phyloP scores from a whole-genome alignment of 306 rosid species.

The Casuarina equisetifolia region DNA sequence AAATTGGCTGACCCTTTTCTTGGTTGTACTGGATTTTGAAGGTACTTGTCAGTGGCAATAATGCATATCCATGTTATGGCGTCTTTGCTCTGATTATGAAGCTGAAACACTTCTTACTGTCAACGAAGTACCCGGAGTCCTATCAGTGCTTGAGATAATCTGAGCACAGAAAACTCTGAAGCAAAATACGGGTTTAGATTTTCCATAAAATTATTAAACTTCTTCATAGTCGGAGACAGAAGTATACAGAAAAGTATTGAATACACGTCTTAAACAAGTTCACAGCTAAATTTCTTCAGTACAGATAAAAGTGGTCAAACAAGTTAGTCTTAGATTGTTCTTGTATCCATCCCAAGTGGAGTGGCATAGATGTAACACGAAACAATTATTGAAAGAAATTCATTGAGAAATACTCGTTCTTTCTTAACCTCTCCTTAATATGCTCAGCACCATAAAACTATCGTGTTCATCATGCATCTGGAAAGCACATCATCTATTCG shows the following conservation, averaged over 20 bases:
- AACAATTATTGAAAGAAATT: constrained; percentile 8
- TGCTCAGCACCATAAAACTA: neutral
- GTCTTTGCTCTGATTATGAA: constrained; percentile 70
- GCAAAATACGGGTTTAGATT: neutral
- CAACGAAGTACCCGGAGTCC: constrained; percentile 59
- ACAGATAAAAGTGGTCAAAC: constrained; percentile 18
- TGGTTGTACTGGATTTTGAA: constrained; percentile 35
- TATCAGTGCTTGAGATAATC: constrained; percentile 54
- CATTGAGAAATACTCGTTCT: neutral
- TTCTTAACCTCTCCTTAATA: neutral
- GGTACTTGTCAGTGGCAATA: constrained; percentile 82
- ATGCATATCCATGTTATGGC: constrained; percentile 92
- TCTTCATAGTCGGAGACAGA: constrained; percentile 17
- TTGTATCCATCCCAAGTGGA: neutral
- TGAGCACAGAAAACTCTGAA: constrained; percentile 14
- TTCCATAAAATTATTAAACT: constrained; percentile 3
- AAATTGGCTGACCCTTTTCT: constrained; percentile 29
- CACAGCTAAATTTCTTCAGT: constrained; percentile 8
- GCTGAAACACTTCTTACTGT: constrained; percentile 70
- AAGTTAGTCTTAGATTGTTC: constrained; percentile 23
- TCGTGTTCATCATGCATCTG: neutral
- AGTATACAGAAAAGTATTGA: constrained; percentile 1
- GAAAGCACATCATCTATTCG: neutral
- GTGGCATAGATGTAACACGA: constrained; percentile 22
- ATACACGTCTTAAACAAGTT: constrained; percentile 13